Conservation (phyloP, 2,329 filamentous ascomycete species). For the Paracoccidioides lutzii region DNA sequence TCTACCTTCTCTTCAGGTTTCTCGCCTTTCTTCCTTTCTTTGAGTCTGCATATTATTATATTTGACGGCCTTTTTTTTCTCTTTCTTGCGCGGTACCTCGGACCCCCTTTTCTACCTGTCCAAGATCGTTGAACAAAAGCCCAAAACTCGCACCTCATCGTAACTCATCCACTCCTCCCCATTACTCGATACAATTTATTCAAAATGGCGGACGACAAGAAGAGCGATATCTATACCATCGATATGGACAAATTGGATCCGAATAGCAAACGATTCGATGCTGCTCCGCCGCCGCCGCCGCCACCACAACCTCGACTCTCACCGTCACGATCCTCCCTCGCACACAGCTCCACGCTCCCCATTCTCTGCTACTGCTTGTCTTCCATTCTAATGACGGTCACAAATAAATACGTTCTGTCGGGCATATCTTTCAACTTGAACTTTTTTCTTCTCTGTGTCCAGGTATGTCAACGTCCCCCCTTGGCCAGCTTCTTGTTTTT, state of each 20-base stretch:
- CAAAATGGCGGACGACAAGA: slow-evolving; percentile 79
- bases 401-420: slow-evolving; percentile 96
- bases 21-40: too few relatives aligned
- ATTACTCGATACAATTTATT: not conserved
- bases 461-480: slow-evolving; percentile 48
- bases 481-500: not conserved
- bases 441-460: slow-evolving; percentile 76
- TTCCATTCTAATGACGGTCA: slow-evolving; percentile 99
- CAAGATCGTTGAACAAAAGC: not conserved
- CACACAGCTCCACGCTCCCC: slow-evolving; percentile 66
- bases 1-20: too few relatives aligned
- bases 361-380: slow-evolving; percentile 85
- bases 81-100: too few relatives aligned
- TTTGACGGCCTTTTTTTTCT: too few relatives aligned
- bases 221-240: slow-evolving; percentile 61
- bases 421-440: slow-evolving; percentile 88
- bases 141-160: not conserved
- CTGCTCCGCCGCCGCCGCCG: slow-evolving; percentile 23
- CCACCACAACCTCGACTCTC: slow-evolving; percentile 23
- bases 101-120: not conserved
- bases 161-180: not conserved
- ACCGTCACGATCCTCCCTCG: slow-evolving; percentile 35
- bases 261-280: slow-evolving; percentile 35
- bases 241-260: slow-evolving; percentile 51
- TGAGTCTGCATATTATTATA: too few relatives aligned